These are phyloP conservation scores for Pisolithus sp. DNA, from an alignment of 768 basidiomycete genomes.

Conservation along the genomic window DNA sequence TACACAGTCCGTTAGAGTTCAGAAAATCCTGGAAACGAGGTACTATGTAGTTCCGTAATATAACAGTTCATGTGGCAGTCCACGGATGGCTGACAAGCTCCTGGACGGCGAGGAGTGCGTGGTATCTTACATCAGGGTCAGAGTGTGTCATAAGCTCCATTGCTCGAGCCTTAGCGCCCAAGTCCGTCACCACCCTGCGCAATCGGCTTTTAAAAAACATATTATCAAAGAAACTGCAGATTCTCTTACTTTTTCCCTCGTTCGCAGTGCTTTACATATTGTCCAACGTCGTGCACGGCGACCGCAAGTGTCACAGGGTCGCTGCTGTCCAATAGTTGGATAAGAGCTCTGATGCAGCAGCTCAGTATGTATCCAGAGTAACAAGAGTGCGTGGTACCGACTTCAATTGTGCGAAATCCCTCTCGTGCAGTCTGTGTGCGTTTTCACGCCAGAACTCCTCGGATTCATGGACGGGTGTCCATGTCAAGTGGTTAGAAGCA, in stretches of 20 bases:
- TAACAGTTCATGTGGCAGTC: constrained; percentile 36
- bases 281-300: constrained; percentile 87
- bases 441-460: constrained; percentile 99
- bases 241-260: constrained; percentile 78
- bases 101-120: constrained; percentile 85
- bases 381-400: constrained; percentile 24
- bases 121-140: constrained; percentile 87
- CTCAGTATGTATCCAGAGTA: background rate
- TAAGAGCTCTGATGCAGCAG: constrained; percentile 50
- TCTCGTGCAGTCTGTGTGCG: constrained; percentile 78
- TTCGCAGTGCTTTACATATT: constrained; percentile 89
- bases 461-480: constrained; percentile 94
- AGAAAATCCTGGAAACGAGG: background rate
- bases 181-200: constrained; percentile 66
- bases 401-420: constrained; percentile 81
- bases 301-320: constrained; percentile 84
- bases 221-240: background rate
- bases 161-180: constrained; percentile 79
- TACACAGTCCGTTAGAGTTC: background rate
- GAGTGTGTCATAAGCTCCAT: constrained; percentile 92
- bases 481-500: constrained; percentile 82
- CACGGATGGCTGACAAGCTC: constrained; percentile 88
- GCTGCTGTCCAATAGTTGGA: constrained; percentile 58
- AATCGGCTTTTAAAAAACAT: background rate
- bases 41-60: background rate